These are phyloP conservation scores for Neurospora sublineolata DNA, from an alignment of 495 filamentous ascomycete genomes.

Conservation along the genomic window DNA sequence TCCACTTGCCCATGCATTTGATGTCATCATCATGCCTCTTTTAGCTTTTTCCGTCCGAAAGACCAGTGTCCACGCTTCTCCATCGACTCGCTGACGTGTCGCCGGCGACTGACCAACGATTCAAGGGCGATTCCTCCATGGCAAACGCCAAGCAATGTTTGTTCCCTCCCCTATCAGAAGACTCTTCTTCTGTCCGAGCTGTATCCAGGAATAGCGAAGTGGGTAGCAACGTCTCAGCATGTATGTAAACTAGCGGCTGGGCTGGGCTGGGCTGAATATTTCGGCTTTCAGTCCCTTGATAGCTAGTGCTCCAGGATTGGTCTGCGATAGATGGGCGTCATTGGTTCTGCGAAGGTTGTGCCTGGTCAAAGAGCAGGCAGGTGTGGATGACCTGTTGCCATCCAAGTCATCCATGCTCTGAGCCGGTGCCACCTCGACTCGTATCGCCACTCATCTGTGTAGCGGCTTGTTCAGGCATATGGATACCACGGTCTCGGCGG, in stretches of 20 bases:
- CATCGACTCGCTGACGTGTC: not conserved
- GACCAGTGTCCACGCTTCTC: not conserved
- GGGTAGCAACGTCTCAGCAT: not conserved
- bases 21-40: not conserved
- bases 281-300: not conserved
- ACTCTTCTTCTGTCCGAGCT: not conserved
- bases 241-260: not conserved
- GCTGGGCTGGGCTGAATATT: not conserved
- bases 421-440: not conserved
- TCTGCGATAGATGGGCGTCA: not conserved
- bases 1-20: not conserved
- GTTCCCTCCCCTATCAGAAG: not conserved
- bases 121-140: not conserved
- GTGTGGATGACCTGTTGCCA: not conserved
- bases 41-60: not conserved
- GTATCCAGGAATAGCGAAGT: not conserved
- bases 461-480: not conserved
- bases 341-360: not conserved
- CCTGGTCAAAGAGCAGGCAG: not conserved
- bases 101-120: not conserved
- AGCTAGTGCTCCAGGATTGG: not conserved
- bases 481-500: not conserved
- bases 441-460: not conserved
- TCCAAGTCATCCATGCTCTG: not conserved
- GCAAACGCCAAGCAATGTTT: not conserved